These are phyloP conservation scores for Hibiscus mutabilis DNA, from an alignment of 345 rosid species.

Conservation along the genomic window DNA sequence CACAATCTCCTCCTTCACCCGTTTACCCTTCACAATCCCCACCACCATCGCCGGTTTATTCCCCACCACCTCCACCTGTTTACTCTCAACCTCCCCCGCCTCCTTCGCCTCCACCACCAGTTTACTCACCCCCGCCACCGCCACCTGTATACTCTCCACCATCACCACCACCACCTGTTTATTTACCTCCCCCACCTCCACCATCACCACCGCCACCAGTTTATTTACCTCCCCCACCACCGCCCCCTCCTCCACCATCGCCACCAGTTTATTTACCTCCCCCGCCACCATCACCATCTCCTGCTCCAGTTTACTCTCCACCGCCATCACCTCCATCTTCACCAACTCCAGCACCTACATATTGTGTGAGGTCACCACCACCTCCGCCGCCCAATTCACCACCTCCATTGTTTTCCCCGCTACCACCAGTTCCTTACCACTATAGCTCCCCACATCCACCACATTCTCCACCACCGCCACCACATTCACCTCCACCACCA, in stretches of 20 bases:
- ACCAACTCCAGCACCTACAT: not conserved
- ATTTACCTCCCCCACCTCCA: slow-evolving; percentile 20
- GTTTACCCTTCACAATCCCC: too few species aligned
- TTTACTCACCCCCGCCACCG: slow-evolving; percentile 24
- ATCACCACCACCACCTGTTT: slow-evolving; percentile 20
- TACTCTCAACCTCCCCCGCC: slow-evolving; percentile 29
- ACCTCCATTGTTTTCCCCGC: not conserved
- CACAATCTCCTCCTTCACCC: too few species aligned
- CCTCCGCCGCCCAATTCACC: not conserved
- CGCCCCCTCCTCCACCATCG: slow-evolving; percentile 10
- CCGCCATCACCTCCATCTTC: slow-evolving; percentile 9
- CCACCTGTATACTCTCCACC: slow-evolving; percentile 17
- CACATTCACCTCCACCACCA: slow-evolving; percentile 40
- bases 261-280: not conserved
- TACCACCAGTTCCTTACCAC: not conserved
- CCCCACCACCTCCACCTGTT: not conserved
- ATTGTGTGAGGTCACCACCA: not conserved
- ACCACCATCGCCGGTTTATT: too few species aligned
- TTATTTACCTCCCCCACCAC: slow-evolving; percentile 10
- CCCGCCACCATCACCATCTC: not conserved
- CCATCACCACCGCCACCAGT: slow-evolving; percentile 31
- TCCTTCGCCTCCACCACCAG: slow-evolving; percentile 23
- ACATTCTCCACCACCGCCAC: not conserved
- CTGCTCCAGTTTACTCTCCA: slow-evolving; percentile 24
- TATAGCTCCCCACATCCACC: not conserved